These are phyloP conservation scores for Scutellaria galericulata DNA, from an alignment of 257 asterid genomes.

Conservation along the genomic window DNA sequence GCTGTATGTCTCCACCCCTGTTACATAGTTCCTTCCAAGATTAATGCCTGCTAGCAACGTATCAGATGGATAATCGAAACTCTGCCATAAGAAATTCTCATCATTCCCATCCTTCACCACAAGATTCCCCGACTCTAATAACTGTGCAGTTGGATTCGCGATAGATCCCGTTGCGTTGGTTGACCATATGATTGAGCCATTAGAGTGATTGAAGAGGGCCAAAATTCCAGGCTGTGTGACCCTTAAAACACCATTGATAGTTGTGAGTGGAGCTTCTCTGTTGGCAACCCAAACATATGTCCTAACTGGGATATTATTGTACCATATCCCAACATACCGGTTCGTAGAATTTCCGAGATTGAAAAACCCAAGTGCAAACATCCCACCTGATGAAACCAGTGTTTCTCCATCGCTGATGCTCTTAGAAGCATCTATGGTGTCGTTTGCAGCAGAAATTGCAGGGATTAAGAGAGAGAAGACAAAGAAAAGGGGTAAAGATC, in stretches of 20 bases:
- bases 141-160: constrained; percentile 33
- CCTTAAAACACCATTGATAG: constrained; percentile 36
- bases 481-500: not conserved
- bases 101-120: constrained; percentile 41
- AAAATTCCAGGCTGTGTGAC: constrained; percentile 38
- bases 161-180: constrained; percentile 35
- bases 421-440: constrained; percentile 6
- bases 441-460: constrained; percentile 4
- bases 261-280: constrained; percentile 33
- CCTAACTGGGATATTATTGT: not conserved
- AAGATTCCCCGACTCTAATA: constrained; percentile 57
- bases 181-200: constrained; percentile 44
- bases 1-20: constrained; percentile 39
- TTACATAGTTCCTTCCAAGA: constrained; percentile 40
- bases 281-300: constrained; percentile 38
- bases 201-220: constrained; percentile 36
- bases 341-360: constrained; percentile 27
- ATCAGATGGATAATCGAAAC: constrained; percentile 56
- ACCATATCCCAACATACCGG: constrained; percentile 38
- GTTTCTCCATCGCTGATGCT: constrained; percentile 28
- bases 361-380: constrained; percentile 36
- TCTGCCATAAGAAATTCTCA: constrained; percentile 50
- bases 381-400: constrained; percentile 28
- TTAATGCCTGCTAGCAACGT: constrained; percentile 48
- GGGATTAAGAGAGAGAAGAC: not conserved